Evolutionary conservation across 306 rosid species (phyloP).

Genomic region (Acmispon strigosus): DNA sequence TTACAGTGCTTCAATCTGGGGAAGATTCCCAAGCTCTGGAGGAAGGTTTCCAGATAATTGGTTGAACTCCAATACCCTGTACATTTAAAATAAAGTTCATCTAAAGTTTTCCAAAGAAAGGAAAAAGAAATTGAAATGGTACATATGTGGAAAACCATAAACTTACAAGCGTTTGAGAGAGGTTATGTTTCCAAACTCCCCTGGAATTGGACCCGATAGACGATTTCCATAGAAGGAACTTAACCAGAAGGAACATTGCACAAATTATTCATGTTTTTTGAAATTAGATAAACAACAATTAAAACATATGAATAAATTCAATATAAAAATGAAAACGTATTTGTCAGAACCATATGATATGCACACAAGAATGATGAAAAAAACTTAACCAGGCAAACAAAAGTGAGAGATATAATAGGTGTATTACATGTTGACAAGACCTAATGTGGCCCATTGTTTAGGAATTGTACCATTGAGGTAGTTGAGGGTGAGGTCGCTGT

Average conservation of each 20-base stretch:
- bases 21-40: slow-evolving; percentile 48
- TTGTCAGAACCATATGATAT: neutral
- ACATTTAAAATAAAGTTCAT: neutral
- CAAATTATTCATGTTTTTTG: neutral
- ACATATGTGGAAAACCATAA: neutral
- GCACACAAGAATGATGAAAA: neutral
- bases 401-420: neutral
- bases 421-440: slow-evolving; percentile 42
- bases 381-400: neutral
- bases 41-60: slow-evolving; percentile 59
- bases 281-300: neutral
- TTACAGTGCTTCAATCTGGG: slow-evolving; percentile 46
- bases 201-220: slow-evolving; percentile 51
- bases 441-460: slow-evolving; percentile 33
- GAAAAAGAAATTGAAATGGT: neutral
- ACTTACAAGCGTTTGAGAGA: slow-evolving; percentile 64
- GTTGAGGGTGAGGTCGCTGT: slow-evolving; percentile 46
- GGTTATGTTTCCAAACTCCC: slow-evolving; percentile 45
- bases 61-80: slow-evolving; percentile 52
- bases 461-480: slow-evolving; percentile 64
- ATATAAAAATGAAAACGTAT: neutral
- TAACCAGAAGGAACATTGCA: slow-evolving; percentile 15
- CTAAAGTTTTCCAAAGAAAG: neutral
- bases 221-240: slow-evolving; percentile 55
- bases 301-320: neutral